A percentile compares a stretch with the other conserved stretches of the same genome.
Evolutionary conservation across 768 basidiomycete species (phyloP).

Genomic region (Tylopilus plumbeoviolaceoides): DNA sequence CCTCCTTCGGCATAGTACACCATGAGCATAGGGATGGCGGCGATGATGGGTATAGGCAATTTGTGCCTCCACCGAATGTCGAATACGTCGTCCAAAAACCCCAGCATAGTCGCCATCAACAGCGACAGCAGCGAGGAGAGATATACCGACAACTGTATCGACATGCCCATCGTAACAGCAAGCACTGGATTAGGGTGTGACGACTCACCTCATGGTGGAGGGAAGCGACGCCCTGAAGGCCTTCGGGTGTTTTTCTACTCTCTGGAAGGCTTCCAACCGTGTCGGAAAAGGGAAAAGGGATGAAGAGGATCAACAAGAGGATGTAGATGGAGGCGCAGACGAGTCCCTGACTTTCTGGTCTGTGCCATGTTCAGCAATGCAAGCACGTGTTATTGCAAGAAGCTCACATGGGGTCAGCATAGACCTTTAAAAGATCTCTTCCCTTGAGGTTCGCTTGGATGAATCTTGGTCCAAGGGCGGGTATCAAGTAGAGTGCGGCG

Average conservation of each 20-base stretch:
- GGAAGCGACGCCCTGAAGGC: slow-evolving; percentile 40
- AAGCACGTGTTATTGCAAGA: background rate
- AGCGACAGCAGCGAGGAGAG: slow-evolving; percentile 90
- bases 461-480: slow-evolving; percentile 78
- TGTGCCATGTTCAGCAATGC: slow-evolving; percentile 29
- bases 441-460: slow-evolving; percentile 81
- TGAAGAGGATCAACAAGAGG: slow-evolving; percentile 82
- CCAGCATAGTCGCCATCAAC: slow-evolving; percentile 88
- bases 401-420: slow-evolving; percentile 65
- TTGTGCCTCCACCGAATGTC: slow-evolving; percentile 99
- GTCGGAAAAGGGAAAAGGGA: slow-evolving; percentile 91
- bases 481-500: slow-evolving; percentile 72
- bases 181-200: background rate
- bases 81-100: slow-evolving; percentile 96
- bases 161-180: background rate
- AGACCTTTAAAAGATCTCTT: slow-evolving; percentile 81
- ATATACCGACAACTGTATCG: slow-evolving; percentile 76
- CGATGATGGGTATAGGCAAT: slow-evolving; percentile 93
- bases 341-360: slow-evolving; percentile 92
- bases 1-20: slow-evolving; percentile 96
- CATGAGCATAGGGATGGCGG: slow-evolving; percentile 89
- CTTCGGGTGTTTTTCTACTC: slow-evolving; percentile 45
- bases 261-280: slow-evolving; percentile 48
- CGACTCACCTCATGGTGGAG: slow-evolving; percentile 70
- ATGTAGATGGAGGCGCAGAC: slow-evolving; percentile 90